Percentiles rank a stretch among this genome's conserved stretches.
Evolutionary conservation across 2,329 filamentous ascomycete genomes (phyloP).

Genomic region (Coniochaeta sp.): DNA sequence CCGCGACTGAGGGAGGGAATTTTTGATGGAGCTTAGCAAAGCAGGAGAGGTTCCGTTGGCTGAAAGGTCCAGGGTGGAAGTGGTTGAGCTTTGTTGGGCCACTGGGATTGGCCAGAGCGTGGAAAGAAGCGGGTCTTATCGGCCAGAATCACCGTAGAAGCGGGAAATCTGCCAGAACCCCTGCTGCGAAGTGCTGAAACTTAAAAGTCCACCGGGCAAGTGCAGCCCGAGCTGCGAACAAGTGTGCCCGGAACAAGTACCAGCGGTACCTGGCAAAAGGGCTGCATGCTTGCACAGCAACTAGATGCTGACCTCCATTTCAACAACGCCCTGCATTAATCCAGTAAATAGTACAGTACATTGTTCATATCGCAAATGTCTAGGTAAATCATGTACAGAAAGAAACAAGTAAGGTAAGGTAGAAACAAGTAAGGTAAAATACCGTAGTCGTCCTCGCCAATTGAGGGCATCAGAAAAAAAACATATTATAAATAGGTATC

Average conservation of each 20-base stretch:
- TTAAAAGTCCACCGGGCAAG: not conserved
- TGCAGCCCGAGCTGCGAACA: not conserved
- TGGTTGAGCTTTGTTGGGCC: constrained; percentile 1
- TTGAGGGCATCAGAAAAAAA: not conserved
- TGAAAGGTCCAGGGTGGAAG: not conserved
- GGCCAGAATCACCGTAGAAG: not conserved
- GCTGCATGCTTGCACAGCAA: too few relatives aligned
- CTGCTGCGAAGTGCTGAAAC: not conserved
- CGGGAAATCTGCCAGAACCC: not conserved
- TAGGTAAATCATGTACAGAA: not conserved
- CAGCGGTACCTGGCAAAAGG: too few relatives aligned
- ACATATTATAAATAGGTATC: not conserved
- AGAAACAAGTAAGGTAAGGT: too few relatives aligned
- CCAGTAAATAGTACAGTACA: not conserved
- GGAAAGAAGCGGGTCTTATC: not conserved
- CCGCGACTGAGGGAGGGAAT: constrained; percentile 2
- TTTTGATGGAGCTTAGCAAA: constrained; percentile 2
- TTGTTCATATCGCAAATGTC: not conserved
- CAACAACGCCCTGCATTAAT: too few relatives aligned
- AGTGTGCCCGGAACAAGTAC: too few relatives aligned
- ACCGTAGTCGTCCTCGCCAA: not conserved
- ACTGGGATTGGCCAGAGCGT: not conserved
- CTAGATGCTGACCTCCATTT: too few relatives aligned
- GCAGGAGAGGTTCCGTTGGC: too few relatives aligned
- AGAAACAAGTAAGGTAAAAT: too few relatives aligned